A percentile compares a stretch with the other conserved stretches of the same genome.
Evolutionary conservation across 768 basidiomycete genomes (phyloP).

Genomic region (Pleurotus platypus): DNA sequence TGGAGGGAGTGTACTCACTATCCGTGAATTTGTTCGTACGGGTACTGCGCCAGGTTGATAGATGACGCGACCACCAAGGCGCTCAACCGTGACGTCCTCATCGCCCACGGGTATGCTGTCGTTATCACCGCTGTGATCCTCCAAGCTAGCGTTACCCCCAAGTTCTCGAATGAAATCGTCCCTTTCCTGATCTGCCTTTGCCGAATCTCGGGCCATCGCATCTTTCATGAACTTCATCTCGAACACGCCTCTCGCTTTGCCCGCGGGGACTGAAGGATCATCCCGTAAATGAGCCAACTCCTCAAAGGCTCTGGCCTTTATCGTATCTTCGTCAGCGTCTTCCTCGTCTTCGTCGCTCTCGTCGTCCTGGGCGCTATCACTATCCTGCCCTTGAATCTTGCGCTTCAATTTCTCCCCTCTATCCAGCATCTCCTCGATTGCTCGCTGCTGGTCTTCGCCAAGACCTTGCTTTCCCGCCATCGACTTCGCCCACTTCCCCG

Average conservation of each 20-base stretch:
- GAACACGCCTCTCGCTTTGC: conserved; percentile 71
- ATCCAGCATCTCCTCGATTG: conserved; percentile 83
- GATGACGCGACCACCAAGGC: conserved; percentile 65
- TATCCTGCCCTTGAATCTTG: conserved; percentile 67
- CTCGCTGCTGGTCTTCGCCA: conserved; percentile 59
- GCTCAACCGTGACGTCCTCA: conserved; percentile 40
- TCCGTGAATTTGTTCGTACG: neutral
- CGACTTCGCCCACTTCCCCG: conserved; percentile 82
- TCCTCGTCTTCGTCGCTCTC: conserved; percentile 26
- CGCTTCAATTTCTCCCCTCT: conserved; percentile 74
- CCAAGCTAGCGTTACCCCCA: conserved; percentile 30
- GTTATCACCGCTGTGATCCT: conserved; percentile 24
- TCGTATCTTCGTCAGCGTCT: conserved; percentile 41
- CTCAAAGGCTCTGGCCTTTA: conserved; percentile 72
- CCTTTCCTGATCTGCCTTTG: conserved; percentile 53
- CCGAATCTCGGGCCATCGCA: conserved; percentile 68
- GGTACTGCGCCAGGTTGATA: conserved; percentile 49
- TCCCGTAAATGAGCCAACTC: conserved; percentile 58
- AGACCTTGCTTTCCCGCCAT: conserved; percentile 54
- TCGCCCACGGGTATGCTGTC: conserved; percentile 20
- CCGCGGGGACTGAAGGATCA: conserved; percentile 19
- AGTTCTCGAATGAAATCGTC: conserved; percentile 77
- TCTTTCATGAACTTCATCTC: conserved; percentile 99
- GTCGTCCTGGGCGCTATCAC: conserved; percentile 48
- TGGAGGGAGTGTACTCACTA: conserved; percentile 18